Base-by-base conservation (phyloP, 306 rosid genomes). In the Ziziphus jujuba region DNA sequence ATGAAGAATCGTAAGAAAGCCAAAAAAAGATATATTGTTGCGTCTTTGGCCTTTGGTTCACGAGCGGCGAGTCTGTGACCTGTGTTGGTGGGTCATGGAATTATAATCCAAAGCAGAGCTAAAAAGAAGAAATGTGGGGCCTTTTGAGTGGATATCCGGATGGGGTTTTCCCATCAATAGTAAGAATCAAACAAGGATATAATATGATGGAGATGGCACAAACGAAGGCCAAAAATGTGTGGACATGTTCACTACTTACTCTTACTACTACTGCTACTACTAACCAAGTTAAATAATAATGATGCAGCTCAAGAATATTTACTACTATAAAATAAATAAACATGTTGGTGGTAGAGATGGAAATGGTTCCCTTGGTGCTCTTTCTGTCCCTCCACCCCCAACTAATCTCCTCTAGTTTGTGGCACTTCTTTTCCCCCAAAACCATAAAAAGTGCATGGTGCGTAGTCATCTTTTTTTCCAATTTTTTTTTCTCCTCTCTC, bases 281-380 rank as follows among this genome's bases (percentile, higher is more conserved):
- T 31, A 28, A 9, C 68, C 48, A 59, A 33, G 9, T 5, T 43
- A 19, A 28, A 20, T n/a, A 33, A 50, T 28, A 54, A 65, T 65
- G 63, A 71, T 43, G 45, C 33, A 35, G 20, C 13, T 7, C 36
- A 59, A 67, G 36, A 65, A 51, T 55, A 20, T 14, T 0, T 20
- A 19, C 9, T 9, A 11, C 24, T 35, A 34, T 6, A 64, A 76
- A 44, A 50, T 56, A 63, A 63, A 17, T 48, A 34, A 20, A 48
- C 43, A 63, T 66, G 47, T 9, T 22, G 43, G 35, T 70, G n/a
- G 76, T 76, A 72, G 80, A 43, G 74, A 61, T 67, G 59, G 80
- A 43, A 70, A 61, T 67, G 59, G 73, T 72, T 72, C 78, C 59
- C 74, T 71, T 24, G 77, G 74, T 66, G 65, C 76, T 70, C 31